A percentile compares a stretch with the other conserved stretches of the same genome.
phyloP scores from a whole-genome alignment of 2,329 filamentous ascomycete species.

The Penicillium sp. region DNA sequence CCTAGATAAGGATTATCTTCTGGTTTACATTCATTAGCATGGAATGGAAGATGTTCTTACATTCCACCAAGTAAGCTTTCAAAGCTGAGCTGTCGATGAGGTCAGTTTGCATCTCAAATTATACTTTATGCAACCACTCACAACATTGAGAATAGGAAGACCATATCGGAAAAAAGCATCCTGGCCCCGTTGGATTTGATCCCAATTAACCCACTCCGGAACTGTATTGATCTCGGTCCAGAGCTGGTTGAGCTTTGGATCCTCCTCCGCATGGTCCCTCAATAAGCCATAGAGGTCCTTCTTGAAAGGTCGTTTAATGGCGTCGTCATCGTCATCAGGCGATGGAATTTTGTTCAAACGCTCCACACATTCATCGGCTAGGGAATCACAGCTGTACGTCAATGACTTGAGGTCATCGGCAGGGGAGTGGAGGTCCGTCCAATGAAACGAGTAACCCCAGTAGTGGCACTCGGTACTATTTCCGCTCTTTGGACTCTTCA shows the following conservation, averaged over 20 bases:
- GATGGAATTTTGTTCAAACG: constrained; percentile 52
- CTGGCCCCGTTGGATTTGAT: constrained; percentile 70
- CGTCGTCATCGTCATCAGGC: constrained; percentile 4
- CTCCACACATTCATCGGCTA: no score
- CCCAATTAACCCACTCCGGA: constrained; percentile 74
- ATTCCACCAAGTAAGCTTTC: constrained; percentile 33
- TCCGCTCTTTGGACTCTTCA: no score
- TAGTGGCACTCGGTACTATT: no score
- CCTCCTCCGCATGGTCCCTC: constrained; percentile 53
- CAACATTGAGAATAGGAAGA: constrained; percentile 61
- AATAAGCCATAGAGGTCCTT: constrained; percentile 66
- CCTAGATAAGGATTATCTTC: constrained; percentile 33
- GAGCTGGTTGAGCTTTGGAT: constrained; percentile 58
- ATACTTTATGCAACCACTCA: constrained; percentile 18
- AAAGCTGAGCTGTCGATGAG: constrained; percentile 28
- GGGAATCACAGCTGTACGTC: no score
- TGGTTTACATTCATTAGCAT: neutral
- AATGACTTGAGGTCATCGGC: no score
- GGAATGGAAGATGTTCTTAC: constrained; percentile 12
- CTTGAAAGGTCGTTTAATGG: constrained; percentile 31
- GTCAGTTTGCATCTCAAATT: constrained; percentile 17
- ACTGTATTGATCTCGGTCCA: constrained; percentile 68
- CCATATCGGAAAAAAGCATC: constrained; percentile 77
- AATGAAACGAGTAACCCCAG: no score
- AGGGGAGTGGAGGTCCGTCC: no score